phyloP scores from a whole-genome alignment of 768 basidiomycete species.

The Paxillus rubicundulus region DNA sequence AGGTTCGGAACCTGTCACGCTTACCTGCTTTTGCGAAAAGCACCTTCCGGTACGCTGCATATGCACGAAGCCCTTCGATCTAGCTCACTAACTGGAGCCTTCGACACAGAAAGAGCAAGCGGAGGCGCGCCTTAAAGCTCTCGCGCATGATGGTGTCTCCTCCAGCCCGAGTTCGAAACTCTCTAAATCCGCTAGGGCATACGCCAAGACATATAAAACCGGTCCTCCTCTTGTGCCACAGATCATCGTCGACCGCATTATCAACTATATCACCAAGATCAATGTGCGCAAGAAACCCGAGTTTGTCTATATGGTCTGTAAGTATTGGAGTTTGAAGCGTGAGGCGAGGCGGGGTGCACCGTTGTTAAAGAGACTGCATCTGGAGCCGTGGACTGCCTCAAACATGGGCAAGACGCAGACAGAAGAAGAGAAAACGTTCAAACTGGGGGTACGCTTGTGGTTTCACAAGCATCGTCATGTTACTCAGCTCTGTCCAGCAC shows the following conservation, averaged over 20 bases:
- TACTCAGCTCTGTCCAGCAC: conserved; percentile 32
- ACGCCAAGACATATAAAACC: conserved; percentile 87
- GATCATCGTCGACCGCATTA: conserved; percentile 76
- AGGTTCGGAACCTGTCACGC: conserved; percentile 66
- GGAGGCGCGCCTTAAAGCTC: conserved; percentile 56
- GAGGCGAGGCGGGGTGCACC: conserved; percentile 93
- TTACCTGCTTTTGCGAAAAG: conserved; percentile 84
- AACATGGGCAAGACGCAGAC: conserved; percentile 61
- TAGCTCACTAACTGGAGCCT: neutral
- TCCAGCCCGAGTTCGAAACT: conserved; percentile 42
- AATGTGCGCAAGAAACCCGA: conserved; percentile 71
- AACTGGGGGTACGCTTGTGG: conserved; percentile 63
- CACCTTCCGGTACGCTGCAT: conserved; percentile 75
- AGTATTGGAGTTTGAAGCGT: conserved; percentile 97
- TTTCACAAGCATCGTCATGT: neutral
- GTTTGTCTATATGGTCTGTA: conserved; percentile 74
- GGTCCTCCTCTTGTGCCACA: conserved; percentile 91
- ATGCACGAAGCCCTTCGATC: neutral
- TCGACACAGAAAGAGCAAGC: conserved; percentile 61
- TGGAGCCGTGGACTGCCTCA: conserved; percentile 96
- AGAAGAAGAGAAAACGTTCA: conserved; percentile 79
- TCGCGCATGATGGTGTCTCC: conserved; percentile 42
- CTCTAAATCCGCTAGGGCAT: conserved; percentile 84
- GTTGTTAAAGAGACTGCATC: conserved; percentile 84
- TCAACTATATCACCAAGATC: conserved; percentile 70